Conservation (phyloP, 2,329 filamentous ascomycete species). For the Xylaria hypoxylon region DNA sequence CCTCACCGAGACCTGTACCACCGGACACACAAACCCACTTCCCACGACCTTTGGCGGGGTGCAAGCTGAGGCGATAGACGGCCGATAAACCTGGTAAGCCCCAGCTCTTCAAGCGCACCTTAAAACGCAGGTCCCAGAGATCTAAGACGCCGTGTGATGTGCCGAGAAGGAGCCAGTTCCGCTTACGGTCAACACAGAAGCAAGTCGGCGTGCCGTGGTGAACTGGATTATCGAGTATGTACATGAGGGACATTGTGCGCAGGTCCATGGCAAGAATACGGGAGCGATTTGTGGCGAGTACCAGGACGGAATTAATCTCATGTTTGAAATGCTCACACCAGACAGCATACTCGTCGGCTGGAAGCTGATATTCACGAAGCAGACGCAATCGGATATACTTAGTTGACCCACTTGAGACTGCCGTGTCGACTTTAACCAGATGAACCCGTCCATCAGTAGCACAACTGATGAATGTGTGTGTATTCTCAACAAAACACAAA, state of each 20-base stretch:
- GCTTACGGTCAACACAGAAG: slow-evolving; percentile 86
- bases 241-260: slow-evolving; percentile 85
- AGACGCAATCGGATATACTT: slow-evolving; percentile 83
- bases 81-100: slow-evolving; percentile 83
- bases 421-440: slow-evolving; percentile 81
- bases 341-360: slow-evolving; percentile 78
- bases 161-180: slow-evolving; percentile 90
- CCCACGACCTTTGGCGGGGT: slow-evolving; percentile 81
- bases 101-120: slow-evolving; percentile 87
- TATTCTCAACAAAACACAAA: slow-evolving; percentile 91
- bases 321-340: slow-evolving; percentile 94
- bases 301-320: slow-evolving; percentile 82
- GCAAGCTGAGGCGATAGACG: slow-evolving; percentile 82
- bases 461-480: slow-evolving; percentile 91
- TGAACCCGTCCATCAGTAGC: slow-evolving; percentile 91
- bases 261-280: slow-evolving; percentile 87
- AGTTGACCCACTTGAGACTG: slow-evolving; percentile 61
- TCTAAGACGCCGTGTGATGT: slow-evolving; percentile 94
- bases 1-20: slow-evolving; percentile 86
- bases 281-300: slow-evolving; percentile 88
- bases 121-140: slow-evolving; percentile 97
- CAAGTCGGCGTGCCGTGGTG: slow-evolving; percentile 93
- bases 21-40: slow-evolving; percentile 91
- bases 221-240: slow-evolving; percentile 84
- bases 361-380: slow-evolving; percentile 84